Evolutionary conservation across 495 filamentous ascomycete genomes (phyloP), one percentile per base, ranked within the genome.

Genomic region (Hypoxylon perforatum): DNA sequence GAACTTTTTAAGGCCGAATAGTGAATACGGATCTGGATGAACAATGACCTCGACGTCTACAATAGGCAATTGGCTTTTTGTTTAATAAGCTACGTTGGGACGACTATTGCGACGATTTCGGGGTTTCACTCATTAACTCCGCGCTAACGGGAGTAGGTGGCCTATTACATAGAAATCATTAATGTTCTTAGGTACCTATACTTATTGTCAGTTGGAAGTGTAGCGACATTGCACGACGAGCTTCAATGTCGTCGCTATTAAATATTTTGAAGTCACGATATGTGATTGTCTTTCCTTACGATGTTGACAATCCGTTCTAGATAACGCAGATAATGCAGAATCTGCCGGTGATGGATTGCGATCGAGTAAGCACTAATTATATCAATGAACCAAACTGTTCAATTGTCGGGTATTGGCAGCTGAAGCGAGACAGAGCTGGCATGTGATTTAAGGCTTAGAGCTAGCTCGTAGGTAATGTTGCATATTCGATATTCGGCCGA

Each of bases 401-500:
- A n/a, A n/a, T n/a, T n/a, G n/a, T n/a, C n/a, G n/a, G n/a, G n/a
- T n/a, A n/a, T n/a, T 39, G 5, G 36, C 3, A 39, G 36, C 36
- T 39, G 36, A 39, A 5, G 30, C 30, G 11, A 39, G 36, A 39
- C 36, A 39, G 4, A 39, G 10, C 5, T 8, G 36, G 36, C 30
- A 2, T 12, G 35, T 4, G 25, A 2, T 38, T 38, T 35, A 35
- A 14, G 14, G n/a, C 39, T 42, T 42, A 42, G 7, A 12, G 12
- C 1, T 42, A 17, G n/a, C 3, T 28, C 7, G 25, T 28, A 28
- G 25, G 25, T 28, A 28, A 28, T 28, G 25, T 28, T 15, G 39
- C 39, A 17, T 2, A 17, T 59, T n/a, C n/a, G n/a, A n/a, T n/a
- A n/a, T n/a, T n/a, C 55, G 59, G 65, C 38, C 60, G 44, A 56